Evolutionary conservation across 2,329 filamentous ascomycete species (phyloP).

Genomic region (Xylariaceae sp.): DNA sequence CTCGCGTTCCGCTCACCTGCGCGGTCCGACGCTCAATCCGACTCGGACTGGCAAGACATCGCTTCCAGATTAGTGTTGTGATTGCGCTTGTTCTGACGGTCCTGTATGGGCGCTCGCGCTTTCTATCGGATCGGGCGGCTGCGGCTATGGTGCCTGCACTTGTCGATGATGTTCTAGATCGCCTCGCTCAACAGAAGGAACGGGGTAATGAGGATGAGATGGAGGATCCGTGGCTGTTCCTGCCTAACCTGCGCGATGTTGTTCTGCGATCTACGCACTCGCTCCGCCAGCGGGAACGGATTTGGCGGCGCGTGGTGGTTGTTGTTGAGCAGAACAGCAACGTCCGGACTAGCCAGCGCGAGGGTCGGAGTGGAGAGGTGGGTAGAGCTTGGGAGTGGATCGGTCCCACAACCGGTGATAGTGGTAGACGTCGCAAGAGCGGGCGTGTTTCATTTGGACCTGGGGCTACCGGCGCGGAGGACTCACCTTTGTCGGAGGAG

Average conservation of each 20-base stretch:
- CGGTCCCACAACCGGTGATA: slow-evolving; percentile 45
- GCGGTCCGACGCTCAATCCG: slow-evolving; percentile 71
- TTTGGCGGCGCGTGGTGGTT: slow-evolving; percentile 77
- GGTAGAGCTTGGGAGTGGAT: slow-evolving; percentile 67
- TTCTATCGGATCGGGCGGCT: slow-evolving; percentile 58
- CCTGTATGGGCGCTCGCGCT: slow-evolving; percentile 59
- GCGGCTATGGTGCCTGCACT: slow-evolving; percentile 72
- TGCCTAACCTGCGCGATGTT: slow-evolving; percentile 87
- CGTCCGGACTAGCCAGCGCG: slow-evolving; percentile 67
- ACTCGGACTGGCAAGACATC: slow-evolving; percentile 78
- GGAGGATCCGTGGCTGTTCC: slow-evolving; percentile 74
- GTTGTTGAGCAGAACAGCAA: slow-evolving; percentile 95
- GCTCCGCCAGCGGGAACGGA: slow-evolving; percentile 64
- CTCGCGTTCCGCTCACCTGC: slow-evolving; percentile 81
- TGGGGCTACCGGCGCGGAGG: slow-evolving; percentile 36
- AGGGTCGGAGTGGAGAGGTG: slow-evolving; percentile 60
- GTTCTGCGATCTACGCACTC: slow-evolving; percentile 78
- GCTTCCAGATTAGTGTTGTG: slow-evolving; percentile 71
- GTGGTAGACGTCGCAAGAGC: slow-evolving; percentile 44
- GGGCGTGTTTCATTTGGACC: slow-evolving; percentile 45
- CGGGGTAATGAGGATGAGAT: slow-evolving; percentile 58
- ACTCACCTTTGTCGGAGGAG: slow-evolving; percentile 19
- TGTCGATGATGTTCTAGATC: slow-evolving; percentile 77
- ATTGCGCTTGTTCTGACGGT: slow-evolving; percentile 43
- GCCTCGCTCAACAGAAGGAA: slow-evolving; percentile 77